phyloP scores from a whole-genome alignment of 768 basidiomycete species.

The Pulveroboletus sp. region DNA sequence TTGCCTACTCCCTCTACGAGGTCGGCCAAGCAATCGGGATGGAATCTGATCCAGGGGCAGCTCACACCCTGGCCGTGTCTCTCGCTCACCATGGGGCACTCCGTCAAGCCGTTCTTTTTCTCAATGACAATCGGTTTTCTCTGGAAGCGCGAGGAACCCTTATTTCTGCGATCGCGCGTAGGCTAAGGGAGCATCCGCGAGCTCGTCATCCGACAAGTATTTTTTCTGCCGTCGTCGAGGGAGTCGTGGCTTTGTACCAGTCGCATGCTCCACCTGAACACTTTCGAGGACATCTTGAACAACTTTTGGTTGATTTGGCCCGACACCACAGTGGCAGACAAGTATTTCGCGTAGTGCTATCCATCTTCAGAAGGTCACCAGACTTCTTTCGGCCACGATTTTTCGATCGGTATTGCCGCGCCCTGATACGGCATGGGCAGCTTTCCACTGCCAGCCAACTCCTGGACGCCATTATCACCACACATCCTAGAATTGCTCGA shows the following conservation, averaged over 20 bases:
- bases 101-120: conserved; percentile 31
- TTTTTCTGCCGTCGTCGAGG: conserved; percentile 34
- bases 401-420: conserved; percentile 35
- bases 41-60: conserved; percentile 19
- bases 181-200: conserved; percentile 34
- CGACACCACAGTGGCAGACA: conserved; percentile 35
- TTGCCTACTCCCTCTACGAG: conserved; percentile 35
- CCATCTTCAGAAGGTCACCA: conserved; percentile 34
- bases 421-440: conserved; percentile 41
- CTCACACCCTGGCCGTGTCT: conserved; percentile 32
- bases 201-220: conserved; percentile 28
- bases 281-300: conserved; percentile 43
- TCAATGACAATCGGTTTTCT: conserved; percentile 32
- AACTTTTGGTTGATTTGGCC: conserved; percentile 39
- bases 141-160: conserved; percentile 34
- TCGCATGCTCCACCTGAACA: conserved; percentile 35
- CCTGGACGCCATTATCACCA: conserved; percentile 21
- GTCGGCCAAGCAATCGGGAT: conserved; percentile 25
- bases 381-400: conserved; percentile 40
- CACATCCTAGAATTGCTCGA: conserved; percentile 13
- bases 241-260: conserved; percentile 36
- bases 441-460: conserved; percentile 33
- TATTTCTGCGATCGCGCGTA: conserved; percentile 36
- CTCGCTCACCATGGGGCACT: conserved; percentile 26
- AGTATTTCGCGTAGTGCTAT: conserved; percentile 40